These are phyloP conservation scores for Alternaria solani DNA, from an alignment of 2,329 filamentous ascomycete species.

Conservation along the genomic window DNA sequence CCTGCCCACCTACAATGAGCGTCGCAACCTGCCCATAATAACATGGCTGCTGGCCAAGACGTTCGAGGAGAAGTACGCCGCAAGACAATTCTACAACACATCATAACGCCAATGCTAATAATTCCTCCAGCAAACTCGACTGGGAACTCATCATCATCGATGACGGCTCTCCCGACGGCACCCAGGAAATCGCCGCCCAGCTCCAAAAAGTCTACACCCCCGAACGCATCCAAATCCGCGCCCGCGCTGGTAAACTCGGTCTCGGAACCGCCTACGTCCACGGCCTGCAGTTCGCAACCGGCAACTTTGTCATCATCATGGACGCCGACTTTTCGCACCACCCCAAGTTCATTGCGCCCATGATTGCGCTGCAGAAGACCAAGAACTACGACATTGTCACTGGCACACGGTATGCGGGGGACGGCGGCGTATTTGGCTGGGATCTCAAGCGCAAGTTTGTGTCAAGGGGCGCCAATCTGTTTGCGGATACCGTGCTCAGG, in stretches of 20 bases:
- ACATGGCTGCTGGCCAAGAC: slow-evolving; percentile 92
- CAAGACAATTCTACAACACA: slow-evolving; percentile 8
- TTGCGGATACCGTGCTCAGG: slow-evolving; percentile 91
- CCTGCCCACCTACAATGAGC: slow-evolving; percentile 98
- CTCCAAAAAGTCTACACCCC: slow-evolving; percentile 83
- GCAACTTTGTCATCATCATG: slow-evolving; percentile 99
- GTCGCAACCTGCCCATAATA: slow-evolving; percentile 94
- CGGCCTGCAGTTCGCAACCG: slow-evolving; percentile 85
- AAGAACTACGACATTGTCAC: slow-evolving; percentile 95
- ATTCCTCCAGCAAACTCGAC: slow-evolving; percentile 75
- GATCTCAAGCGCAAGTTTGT: slow-evolving; percentile 83
- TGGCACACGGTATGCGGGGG: slow-evolving; percentile 89
- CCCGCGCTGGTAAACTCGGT: slow-evolving; percentile 93
- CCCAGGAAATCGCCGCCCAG: slow-evolving; percentile 87
- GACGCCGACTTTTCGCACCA: slow-evolving; percentile 99
- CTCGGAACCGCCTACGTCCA: slow-evolving; percentile 96
- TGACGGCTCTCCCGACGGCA: slow-evolving; percentile 96
- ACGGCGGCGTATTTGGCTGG: slow-evolving; percentile 92
- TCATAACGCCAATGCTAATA: not conserved
- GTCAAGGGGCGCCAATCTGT: slow-evolving; percentile 87
- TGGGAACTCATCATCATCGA: slow-evolving; percentile 99
- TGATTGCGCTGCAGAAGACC: slow-evolving; percentile 82
- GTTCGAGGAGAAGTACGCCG: slow-evolving; percentile 81
- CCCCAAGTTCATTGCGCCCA: slow-evolving; percentile 96
- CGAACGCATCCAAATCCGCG: slow-evolving; percentile 81